phyloP scores from a whole-genome alignment of 2,329 filamentous ascomycete genomes.

The Escovopsis sp. region DNA sequence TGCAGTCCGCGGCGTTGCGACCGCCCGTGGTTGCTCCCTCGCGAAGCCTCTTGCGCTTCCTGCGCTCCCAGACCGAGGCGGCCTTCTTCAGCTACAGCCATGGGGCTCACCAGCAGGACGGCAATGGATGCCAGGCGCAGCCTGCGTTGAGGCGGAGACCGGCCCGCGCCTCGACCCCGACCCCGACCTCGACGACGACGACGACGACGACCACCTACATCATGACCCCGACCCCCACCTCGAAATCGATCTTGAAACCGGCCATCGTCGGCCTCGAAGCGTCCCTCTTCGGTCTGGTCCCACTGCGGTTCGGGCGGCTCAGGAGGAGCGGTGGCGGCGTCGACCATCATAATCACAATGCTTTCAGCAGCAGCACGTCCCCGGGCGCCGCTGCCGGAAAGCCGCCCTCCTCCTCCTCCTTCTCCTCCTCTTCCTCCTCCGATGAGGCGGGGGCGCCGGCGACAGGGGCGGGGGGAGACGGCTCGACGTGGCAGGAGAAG shows the following conservation, averaged over 20 bases:
- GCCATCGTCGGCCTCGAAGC: slow-evolving; percentile 15
- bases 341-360: too few relatives aligned
- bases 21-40: slow-evolving; percentile 38
- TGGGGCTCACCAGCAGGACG: neutral
- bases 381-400: too few relatives aligned
- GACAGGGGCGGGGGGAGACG: too few relatives aligned
- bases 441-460: too few relatives aligned
- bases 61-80: slow-evolving; percentile 54
- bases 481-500: slow-evolving; percentile 36
- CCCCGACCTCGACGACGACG: too few relatives aligned
- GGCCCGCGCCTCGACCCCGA: slow-evolving; percentile 7
- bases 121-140: too few relatives aligned
- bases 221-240: too few relatives aligned
- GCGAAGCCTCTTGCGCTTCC: slow-evolving; percentile 50
- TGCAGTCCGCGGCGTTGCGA: slow-evolving; percentile 28
- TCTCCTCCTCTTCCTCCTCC: too few relatives aligned
- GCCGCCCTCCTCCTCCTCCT: too few relatives aligned
- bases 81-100: slow-evolving; percentile 34
- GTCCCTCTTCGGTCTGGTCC: slow-evolving; percentile 15
- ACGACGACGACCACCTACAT: too few relatives aligned
- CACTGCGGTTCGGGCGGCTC: slow-evolving; percentile 8
- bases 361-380: too few relatives aligned
- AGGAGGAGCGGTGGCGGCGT: slow-evolving; percentile 3
- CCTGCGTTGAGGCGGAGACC: slow-evolving; percentile 1
- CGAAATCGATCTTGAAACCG: too few relatives aligned